Percentiles rank a stretch among this genome's conserved stretches.
Evolutionary conservation across 2,329 filamentous ascomycete species (phyloP).

Genomic region (Mariannaea sp.): DNA sequence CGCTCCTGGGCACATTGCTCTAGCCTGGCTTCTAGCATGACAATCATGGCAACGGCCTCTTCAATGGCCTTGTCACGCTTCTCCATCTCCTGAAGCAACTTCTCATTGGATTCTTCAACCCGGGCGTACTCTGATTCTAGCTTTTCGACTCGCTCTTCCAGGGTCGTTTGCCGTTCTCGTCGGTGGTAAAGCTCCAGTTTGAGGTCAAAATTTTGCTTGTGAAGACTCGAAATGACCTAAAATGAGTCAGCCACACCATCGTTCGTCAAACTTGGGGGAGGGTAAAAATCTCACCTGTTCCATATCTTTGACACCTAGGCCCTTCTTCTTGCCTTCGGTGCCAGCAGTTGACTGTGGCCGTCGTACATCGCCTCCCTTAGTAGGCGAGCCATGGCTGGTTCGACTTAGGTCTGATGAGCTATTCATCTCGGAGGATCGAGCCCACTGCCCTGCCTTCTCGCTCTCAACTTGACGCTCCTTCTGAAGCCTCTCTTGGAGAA

Average conservation of each 20-base stretch:
- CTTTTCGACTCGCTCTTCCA: slow-evolving; percentile 62
- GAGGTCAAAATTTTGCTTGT: slow-evolving; percentile 78
- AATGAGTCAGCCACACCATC: slow-evolving; percentile 12
- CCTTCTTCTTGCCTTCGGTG: slow-evolving; percentile 54
- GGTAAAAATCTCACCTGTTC: slow-evolving; percentile 64
- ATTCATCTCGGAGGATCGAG: slow-evolving; percentile 45
- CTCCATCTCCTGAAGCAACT: slow-evolving; percentile 64
- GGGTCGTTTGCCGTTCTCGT: slow-evolving; percentile 63
- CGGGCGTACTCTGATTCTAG: slow-evolving; percentile 60
- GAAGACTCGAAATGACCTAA: slow-evolving; percentile 67
- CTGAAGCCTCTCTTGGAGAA: slow-evolving; percentile 61
- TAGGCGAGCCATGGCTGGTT: slow-evolving; percentile 47
- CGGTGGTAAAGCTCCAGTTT: slow-evolving; percentile 75
- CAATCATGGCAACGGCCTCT: slow-evolving; percentile 73
- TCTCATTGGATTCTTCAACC: slow-evolving; percentile 61
- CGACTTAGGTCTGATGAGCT: slow-evolving; percentile 46
- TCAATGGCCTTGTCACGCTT: slow-evolving; percentile 72
- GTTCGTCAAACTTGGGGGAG: neutral
- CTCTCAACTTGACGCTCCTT: slow-evolving; percentile 56
- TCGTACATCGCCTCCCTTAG: slow-evolving; percentile 43
- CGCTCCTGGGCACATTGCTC: slow-evolving; percentile 59
- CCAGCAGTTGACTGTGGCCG: slow-evolving; percentile 50
- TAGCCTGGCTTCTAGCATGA: slow-evolving; percentile 64
- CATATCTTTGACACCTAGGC: slow-evolving; percentile 69
- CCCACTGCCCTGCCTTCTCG: slow-evolving; percentile 45